Evolutionary conservation across 73 alveolate species (phyloP).

Genomic region (Tetrahymena borealis): DNA sequence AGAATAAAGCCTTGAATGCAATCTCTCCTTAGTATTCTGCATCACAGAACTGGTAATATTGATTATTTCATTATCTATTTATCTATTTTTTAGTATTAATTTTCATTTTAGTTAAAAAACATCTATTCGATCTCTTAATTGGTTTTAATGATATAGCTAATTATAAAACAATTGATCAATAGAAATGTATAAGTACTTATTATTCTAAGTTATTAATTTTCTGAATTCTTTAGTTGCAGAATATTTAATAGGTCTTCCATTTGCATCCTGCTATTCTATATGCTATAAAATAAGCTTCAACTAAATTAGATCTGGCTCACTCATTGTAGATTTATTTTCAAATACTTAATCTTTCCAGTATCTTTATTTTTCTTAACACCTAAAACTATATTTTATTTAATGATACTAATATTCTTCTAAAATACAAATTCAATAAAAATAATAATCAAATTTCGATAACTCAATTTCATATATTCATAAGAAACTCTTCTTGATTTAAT

Average conservation of each 20-base stretch:
- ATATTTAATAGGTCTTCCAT: neutral
- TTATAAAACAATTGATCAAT: no score
- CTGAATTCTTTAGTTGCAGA: neutral
- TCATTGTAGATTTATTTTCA: neutral
- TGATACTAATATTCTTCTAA: neutral
- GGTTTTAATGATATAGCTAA: no score
- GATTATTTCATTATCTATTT: neutral
- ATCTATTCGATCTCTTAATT: no score
- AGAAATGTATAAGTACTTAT: neutral
- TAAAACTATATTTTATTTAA: neutral
- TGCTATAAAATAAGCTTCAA: neutral
- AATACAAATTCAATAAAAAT: neutral
- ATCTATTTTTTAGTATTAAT: neutral
- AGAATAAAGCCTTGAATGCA: neutral
- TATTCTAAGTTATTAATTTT: neutral
- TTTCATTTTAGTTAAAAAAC: neutral
- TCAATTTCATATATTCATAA: neutral
- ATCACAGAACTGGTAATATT: neutral
- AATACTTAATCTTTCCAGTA: neutral
- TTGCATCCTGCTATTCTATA: neutral
- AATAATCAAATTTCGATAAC: neutral
- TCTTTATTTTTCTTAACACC: neutral
- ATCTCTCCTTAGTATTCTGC: neutral
- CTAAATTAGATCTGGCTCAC: neutral
- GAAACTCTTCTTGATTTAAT: neutral